These are phyloP conservation scores for Plasmopara muralis DNA, from an alignment of 352 stramenopile species.

Conservation along the genomic window DNA sequence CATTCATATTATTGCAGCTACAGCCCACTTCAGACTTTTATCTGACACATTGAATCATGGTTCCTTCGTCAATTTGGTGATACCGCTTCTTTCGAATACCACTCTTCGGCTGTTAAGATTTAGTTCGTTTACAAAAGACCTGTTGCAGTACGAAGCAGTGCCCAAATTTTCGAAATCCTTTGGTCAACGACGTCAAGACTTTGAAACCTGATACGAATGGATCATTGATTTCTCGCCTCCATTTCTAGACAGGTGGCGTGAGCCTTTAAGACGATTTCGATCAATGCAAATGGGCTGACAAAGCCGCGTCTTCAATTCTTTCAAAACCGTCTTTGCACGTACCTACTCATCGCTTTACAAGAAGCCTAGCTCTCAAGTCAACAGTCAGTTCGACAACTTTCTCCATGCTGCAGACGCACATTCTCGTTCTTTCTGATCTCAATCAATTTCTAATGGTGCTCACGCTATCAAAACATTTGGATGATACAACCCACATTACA, in stretches of 20 bases:
- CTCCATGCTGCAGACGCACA: not conserved
- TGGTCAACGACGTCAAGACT: not conserved
- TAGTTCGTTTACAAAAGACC: not conserved
- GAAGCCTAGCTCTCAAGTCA: not conserved
- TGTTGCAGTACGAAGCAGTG: not conserved
- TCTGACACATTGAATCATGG: not conserved
- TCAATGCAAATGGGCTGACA: not conserved
- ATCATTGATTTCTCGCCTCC: not conserved
- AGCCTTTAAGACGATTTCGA: not conserved
- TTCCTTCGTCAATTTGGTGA: constrained; percentile 3
- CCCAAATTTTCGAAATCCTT: not conserved
- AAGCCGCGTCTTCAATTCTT: not conserved
- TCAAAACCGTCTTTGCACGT: not conserved
- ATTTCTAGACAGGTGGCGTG: not conserved
- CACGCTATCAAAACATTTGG: not conserved
- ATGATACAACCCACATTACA: not conserved
- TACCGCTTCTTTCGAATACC: not conserved
- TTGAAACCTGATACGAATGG: not conserved
- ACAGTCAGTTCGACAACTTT: not conserved
- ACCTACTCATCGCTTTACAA: not conserved
- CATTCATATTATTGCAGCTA: constrained; percentile 6
- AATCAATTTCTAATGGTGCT: not conserved
- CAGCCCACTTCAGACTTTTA: constrained; percentile 1
- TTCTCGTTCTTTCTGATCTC: not conserved
- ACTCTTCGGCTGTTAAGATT: not conserved